Base-by-base conservation (phyloP, 2,329 filamentous ascomycete genomes). In the Apiospora malaysiana region DNA sequence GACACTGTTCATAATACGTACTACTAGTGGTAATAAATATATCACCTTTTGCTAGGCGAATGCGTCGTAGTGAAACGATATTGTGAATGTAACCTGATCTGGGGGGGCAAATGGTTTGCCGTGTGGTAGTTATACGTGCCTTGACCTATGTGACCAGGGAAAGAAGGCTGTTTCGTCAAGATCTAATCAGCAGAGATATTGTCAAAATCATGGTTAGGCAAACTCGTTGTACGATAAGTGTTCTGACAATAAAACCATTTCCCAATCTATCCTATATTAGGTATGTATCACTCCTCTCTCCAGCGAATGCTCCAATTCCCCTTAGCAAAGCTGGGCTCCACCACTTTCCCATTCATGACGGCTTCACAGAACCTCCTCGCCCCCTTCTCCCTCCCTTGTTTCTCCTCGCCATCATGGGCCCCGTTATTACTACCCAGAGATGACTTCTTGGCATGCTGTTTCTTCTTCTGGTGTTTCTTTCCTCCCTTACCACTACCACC, bases 291-390 rank as follows among this genome's bases (percentile, higher is more conserved):
- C 74, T 63, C 77, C 46, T 89, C 87, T 72, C 88, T 82, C 88
- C 88, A 90, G 71, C 87, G 77, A 14, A 90, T 83, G 0, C 82
- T 83, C 88, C 88, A 91, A 65, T 90, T 85, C 0, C 88, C 88
- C 73, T 90, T 91, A 0, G 88, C 88, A 78, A 87, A 91, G 71
- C 86, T 88, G 4, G 87, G 84, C 76, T 91, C 89, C 0, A 90
- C 87, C 4, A 90, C 86, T 63, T 83, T 83, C 0, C 86, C 87
- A 51, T 84, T 82, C 87, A 90, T 89, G 2, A 90, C 80, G 9
- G 88, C 88, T 77, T 91, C 89, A 71, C 88, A 90, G 73, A 86
- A 84, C 70, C 83, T 82, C 72, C 78, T 78, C n/a, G n/a, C n/a
- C n/a, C n/a, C n/a, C 73, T 12, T 74, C 72, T 70, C 51, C 2